Percentiles rank a stretch among this genome's conserved stretches.
phyloP scores from a whole-genome alignment of 2,329 filamentous ascomycete genomes.

The Sporothrix pseudoabietina region DNA sequence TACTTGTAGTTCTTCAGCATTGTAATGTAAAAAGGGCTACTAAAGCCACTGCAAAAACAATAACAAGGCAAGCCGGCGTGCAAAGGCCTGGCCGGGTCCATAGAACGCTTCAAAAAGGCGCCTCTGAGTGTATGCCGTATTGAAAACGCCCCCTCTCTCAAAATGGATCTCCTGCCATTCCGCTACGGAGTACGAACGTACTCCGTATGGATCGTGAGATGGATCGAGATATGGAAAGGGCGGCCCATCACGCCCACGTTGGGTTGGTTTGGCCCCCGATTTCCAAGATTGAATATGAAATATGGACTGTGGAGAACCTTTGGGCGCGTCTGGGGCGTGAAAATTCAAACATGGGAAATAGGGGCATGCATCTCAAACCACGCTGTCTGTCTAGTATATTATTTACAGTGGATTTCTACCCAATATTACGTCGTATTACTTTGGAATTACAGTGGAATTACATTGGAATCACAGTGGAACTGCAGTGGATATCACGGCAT shows the following conservation, averaged over 20 bases:
- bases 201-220: not conserved
- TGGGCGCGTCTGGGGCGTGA: no score
- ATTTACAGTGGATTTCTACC: conserved; percentile 7
- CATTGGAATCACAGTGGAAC: conserved; percentile 7
- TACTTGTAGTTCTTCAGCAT: not conserved
- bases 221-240: conserved; percentile 1
- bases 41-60: not conserved
- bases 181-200: not conserved
- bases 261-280: not conserved
- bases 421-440: not conserved
- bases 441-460: conserved; percentile 7
- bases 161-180: not conserved
- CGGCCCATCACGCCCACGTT: not conserved
- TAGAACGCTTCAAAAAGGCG: not conserved
- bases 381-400: not conserved
- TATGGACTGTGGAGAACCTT: not conserved
- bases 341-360: conserved; percentile 4
- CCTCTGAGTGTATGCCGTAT: not conserved
- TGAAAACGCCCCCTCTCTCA: not conserved
- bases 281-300: conserved; percentile 9
- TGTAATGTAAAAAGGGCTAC: not conserved
- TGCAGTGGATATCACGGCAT: not conserved
- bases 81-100: not conserved
- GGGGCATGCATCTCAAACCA: not conserved
- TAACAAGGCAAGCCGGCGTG: not conserved